Conservation (phyloP, 148 eudicot genomes). For the Euryodendron excelsum region DNA sequence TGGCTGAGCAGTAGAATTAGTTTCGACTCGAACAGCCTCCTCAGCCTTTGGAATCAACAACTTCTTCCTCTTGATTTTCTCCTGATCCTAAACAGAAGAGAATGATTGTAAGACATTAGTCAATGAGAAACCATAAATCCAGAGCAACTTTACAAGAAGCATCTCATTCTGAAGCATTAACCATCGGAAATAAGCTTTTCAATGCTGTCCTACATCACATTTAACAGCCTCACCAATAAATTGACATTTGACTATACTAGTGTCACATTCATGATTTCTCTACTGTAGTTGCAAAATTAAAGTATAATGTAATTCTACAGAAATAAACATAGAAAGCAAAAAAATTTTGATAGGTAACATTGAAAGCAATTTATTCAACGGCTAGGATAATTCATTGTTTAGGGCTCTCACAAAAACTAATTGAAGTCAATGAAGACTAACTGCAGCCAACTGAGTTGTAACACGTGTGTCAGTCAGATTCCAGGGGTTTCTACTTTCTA, state of each 20-base stretch:
- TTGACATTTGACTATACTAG: neutral
- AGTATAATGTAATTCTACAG: neutral
- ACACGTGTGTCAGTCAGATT: neutral
- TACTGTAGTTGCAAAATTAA: neutral
- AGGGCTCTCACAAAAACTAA: neutral
- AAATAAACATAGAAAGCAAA: neutral
- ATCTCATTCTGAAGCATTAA: too few relatives aligned
- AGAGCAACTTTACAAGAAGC: too few relatives aligned
- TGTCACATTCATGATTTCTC: neutral
- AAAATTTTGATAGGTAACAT: too few relatives aligned
- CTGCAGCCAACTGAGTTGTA: neutral
- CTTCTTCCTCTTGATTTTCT: conserved; percentile 69
- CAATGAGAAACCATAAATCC: neutral
- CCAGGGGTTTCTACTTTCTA: neutral
- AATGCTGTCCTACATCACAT: too few relatives aligned
- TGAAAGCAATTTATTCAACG: neutral
- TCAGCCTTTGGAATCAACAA: conserved; percentile 36
- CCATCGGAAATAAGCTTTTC: too few relatives aligned
- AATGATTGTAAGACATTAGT: neutral
- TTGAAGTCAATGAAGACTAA: neutral
- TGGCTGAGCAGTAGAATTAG: conserved; percentile 42
- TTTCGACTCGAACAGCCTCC: conserved; percentile 39
- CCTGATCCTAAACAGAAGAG: conserved; percentile 46
- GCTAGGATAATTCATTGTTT: neutral
- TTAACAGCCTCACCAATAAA: too few relatives aligned